phyloP scores from a whole-genome alignment of 768 basidiomycete genomes.

The Cystobasidiopsis lactophilus region DNA sequence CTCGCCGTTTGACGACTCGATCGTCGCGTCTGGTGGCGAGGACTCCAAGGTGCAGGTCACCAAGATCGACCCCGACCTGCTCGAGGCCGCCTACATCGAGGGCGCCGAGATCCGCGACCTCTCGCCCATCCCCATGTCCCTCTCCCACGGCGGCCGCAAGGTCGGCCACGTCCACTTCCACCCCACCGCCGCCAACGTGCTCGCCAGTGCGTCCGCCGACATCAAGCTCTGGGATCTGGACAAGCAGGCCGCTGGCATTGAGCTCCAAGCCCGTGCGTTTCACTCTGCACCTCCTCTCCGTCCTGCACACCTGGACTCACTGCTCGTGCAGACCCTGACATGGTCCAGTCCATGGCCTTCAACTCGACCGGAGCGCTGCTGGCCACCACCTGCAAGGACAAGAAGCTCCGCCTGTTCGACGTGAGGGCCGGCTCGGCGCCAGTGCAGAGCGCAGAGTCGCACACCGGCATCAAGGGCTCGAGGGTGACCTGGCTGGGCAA shows the following conservation, averaged over 20 bases:
- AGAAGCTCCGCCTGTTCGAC: slow-evolving; percentile 79
- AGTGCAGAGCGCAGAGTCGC: slow-evolving; percentile 60
- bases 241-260: slow-evolving; percentile 34
- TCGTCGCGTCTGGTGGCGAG: slow-evolving; percentile 80
- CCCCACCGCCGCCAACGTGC: slow-evolving; percentile 64
- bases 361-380: slow-evolving; percentile 57
- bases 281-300: too few species aligned
- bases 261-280: slow-evolving; percentile 53
- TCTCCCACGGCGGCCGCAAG: slow-evolving; percentile 41
- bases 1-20: slow-evolving; percentile 76
- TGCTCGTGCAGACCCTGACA: too few species aligned
- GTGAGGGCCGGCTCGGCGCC: slow-evolving; percentile 62
- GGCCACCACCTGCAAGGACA: slow-evolving; percentile 76
- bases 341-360: slow-evolving; percentile 66
- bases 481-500: slow-evolving; percentile 81
- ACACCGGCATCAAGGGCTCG: slow-evolving; percentile 79
- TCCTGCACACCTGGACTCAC: too few species aligned
- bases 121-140: slow-evolving; percentile 59
- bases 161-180: slow-evolving; percentile 88
- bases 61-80: slow-evolving; percentile 49
- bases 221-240: slow-evolving; percentile 79
- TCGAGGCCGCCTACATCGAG: slow-evolving; percentile 36
- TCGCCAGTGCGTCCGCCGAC: slow-evolving; percentile 59
- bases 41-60: slow-evolving; percentile 85
- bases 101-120: slow-evolving; percentile 75